Evolutionary conservation across 2,329 filamentous ascomycete species (phyloP), one percentile per base, ranked within the genome.

Genomic region (Hypoxylon sp.): DNA sequence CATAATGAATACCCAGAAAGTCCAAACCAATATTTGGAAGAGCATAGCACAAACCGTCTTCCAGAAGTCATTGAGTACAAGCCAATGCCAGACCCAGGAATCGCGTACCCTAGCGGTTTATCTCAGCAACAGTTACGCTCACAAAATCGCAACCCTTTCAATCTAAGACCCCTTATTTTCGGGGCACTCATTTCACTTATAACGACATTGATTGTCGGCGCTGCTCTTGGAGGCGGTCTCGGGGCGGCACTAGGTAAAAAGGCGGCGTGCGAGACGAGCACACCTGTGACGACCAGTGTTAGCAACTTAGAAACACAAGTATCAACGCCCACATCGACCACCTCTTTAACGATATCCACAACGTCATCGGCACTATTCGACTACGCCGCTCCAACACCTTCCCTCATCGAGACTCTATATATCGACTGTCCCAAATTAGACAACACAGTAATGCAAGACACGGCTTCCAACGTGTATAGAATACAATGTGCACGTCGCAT

Each of bases 181-280:
- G 50, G 51, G 11, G 22, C 19, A 3, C 50, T 63, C 14, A 31
- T 63, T 8, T 37, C 59, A 4, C 50, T 63, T 3, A 6, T 42
- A 5, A 63, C 59, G 4, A 29, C 59, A 2, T 29, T 63, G 3
- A 42, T 63, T 6, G 51, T 63, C 2, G 51, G 59, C 2, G 59
- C 59, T 33, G 51, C 42, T 31, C 3, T 63, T 17, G 59, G 59
- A 17, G 59, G 51, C 8, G 51, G 42, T 5, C 14, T 63, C 10
- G 51, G 59, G 6, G 42, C 39, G 17, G 17, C 51, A 14, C 33
- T 63, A 8, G 26, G 19, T 11, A 63, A 50, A 11, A 37, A 33
- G n/a, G 42, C 17, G 6, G 14, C 31, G 13, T 62, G 29, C 8
- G 19, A 26, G 19, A 39, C 35, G 19, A 10, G 2, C 11, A 3